Base-by-base conservation (phyloP, 1,284 basidiomycete species). In the Schizophyllum amplum region DNA sequence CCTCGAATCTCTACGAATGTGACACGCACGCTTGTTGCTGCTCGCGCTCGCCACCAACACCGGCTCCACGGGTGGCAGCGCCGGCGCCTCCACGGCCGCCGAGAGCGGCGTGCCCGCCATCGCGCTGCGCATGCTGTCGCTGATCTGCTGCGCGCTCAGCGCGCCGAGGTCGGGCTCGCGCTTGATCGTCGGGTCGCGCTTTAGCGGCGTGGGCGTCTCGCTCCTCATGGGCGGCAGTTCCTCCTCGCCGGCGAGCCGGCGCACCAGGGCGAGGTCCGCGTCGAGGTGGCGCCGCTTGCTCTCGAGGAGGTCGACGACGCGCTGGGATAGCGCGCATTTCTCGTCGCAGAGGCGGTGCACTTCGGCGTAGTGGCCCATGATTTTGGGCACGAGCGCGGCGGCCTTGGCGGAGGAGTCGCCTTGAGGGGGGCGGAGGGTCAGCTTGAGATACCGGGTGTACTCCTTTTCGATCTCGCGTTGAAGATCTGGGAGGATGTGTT, bases 401-500 rank as follows among this genome's bases (percentile, higher is more conserved):
- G 69, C 68, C 62, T 73, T 76, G 1, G 72, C 69, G 17, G 73
- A 72, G 4, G 71, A 67, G 4, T 69, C 67, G 17, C 69, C 66
- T 47, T 72, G 63, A 15, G 67, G 61, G 9, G 22, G 4, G 64
- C 59, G 25, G 68, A 79, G 63, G 4, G 79, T 75, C 66, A 82
- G 80, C 20, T 81, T 80, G 61, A 84, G 78, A 67, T 83, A 85
- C 61, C 76, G 78, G 9, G 77, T 69, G 5, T 76, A 73, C 61
- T 84, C 82, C 64, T 75, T 78, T 65, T 81, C 77, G 55, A 84
- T 83, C 60, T 84, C 81, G 58, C 76, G 75, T 58, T 80, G 76
- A 4, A 79, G 61, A 51, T 77, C 77, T 78, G 49, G 27, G 5
- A 24, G 22, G 27, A 42, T 42, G 33, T 42, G 33, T 42, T 17